phyloP scores from a whole-genome alignment of 148 eudicot species.

The Rhododendron kiyosumense region DNA sequence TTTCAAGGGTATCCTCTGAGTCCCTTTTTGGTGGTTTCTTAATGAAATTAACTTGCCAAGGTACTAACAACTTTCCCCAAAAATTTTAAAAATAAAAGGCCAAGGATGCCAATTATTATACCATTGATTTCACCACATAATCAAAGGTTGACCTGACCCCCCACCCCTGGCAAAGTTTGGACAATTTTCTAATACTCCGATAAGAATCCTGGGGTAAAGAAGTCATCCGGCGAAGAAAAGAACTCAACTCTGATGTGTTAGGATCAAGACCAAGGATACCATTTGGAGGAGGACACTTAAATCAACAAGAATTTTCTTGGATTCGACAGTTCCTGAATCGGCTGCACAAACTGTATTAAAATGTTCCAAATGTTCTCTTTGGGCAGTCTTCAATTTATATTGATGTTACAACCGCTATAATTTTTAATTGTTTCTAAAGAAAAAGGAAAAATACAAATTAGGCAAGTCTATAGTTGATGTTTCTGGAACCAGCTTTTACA shows the following conservation, averaged over 20 bases:
- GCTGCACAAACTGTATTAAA: background rate
- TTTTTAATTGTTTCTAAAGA: background rate
- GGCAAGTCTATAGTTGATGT: background rate
- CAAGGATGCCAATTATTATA: background rate
- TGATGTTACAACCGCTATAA: background rate
- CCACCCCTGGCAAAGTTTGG: background rate
- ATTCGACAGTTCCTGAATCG: background rate
- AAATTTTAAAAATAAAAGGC: background rate
- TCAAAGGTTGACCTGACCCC: background rate
- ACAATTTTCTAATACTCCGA: background rate
- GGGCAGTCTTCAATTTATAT: background rate
- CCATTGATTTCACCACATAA: background rate
- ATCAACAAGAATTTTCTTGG: background rate
- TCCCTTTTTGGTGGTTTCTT: background rate
- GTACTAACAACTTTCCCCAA: background rate
- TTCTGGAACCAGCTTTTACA: background rate
- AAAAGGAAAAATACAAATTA: background rate
- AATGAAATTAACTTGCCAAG: background rate
- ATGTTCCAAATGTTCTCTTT: background rate
- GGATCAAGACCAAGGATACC: background rate
- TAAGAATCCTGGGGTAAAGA: background rate
- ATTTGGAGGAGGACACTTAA: background rate
- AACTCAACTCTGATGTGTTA: background rate
- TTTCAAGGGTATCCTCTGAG: background rate
- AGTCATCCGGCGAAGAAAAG: background rate